Base-by-base conservation (phyloP, 129 eudicot genomes). In the Kitagawia praeruptora region DNA sequence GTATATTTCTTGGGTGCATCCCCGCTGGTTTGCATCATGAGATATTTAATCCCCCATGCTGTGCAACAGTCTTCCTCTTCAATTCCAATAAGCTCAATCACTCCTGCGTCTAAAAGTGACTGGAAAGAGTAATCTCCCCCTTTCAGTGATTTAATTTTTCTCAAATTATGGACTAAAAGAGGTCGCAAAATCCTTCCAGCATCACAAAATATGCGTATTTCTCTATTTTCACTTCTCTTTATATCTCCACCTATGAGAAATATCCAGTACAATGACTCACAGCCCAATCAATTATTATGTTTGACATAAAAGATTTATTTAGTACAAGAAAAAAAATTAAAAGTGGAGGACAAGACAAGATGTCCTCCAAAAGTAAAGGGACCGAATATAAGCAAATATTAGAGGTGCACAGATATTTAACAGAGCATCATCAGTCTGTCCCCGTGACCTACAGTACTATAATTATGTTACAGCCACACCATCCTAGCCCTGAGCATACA, bases 151-250 rank as follows among this genome's bases (percentile, higher is more conserved):
- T 84, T 86, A 38, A 89, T 86, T 75, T 87, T 90, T 71, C 74
- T 82, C n/a, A 95, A 69, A 76, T 92, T 87, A 70, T 84, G 87
- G 58, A 92, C 85, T 38, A 95, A 76, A 82, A 95, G 98, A 28
- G 98, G 98, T 8, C 98, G 97, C 75, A 95, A 85, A 54, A 95
- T 86, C 79, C 98, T 92, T 85, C 98, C 98, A 56, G 98, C 91
- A 88, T 95, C 98, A 78, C 89, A 81, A 82, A 89, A 90, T 75
- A 95, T 88, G 53, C 96, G 91, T 64, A 95, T 97, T 85, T 95
- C 97, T 48, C 76, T 42, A 54, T 92, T 85, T 78, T n/a, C n/a
- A n/a, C n/a, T n/a, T 88, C 98, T 73, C 89, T 85, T 82, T 87
- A 89, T 76, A 95, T 85, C 81, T 95, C 98, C 80, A 92, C 89